Base-by-base conservation (phyloP, 1,284 basidiomycete genomes). In the Singerocomus rubriflavus region DNA sequence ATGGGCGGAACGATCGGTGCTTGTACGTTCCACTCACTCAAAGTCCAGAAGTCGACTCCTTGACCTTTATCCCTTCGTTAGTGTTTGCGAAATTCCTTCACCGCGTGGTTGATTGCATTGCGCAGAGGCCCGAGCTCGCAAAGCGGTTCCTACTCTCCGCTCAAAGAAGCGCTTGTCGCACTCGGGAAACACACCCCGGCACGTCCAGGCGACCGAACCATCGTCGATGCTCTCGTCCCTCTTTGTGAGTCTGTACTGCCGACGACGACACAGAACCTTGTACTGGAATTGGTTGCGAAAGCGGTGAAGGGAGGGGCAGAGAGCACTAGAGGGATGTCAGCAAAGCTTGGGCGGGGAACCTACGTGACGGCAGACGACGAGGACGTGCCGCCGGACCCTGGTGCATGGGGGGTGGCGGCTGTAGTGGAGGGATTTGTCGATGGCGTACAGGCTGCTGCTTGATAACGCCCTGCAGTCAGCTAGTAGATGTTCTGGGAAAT, bases 51-150 rank as follows among this genome's bases (percentile, higher is more conserved):
- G 21, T 5, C 21, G 16, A 25, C 32, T 4, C 27, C 6, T 27
- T 13, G 31, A 12, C 37, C 6, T 26, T 46, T 36, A 21, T 21
- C 21, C 4, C 13, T 8, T 21, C 14, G 17, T 8, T 34, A 77
- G 75, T 82, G 44, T 78, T 80, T 37, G 74, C 74, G 1, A 76
- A 82, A 45, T 81, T 78, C 21, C 21, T 73, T 83, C 52, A 75
- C 76, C 10, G 61, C 48, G 52, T 68, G 66, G 65, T 55, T 57
- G 6, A 52, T 38, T 25, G 65, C 69, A 5, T 59, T 72, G 14
- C 46, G 46, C 27, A 29, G 52, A 29, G 16, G 14, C n/a, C 47
- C 40, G 10, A 37, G 26, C 27, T 30, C 42, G 17, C 26, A 32
- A 34, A 32, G n/a, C 7, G 5, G 36, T 3, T 13, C 5, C 31